These are phyloP conservation scores for Oxyria digyna DNA, from an alignment of 148 eudicot genomes.

Conservation along the genomic window DNA sequence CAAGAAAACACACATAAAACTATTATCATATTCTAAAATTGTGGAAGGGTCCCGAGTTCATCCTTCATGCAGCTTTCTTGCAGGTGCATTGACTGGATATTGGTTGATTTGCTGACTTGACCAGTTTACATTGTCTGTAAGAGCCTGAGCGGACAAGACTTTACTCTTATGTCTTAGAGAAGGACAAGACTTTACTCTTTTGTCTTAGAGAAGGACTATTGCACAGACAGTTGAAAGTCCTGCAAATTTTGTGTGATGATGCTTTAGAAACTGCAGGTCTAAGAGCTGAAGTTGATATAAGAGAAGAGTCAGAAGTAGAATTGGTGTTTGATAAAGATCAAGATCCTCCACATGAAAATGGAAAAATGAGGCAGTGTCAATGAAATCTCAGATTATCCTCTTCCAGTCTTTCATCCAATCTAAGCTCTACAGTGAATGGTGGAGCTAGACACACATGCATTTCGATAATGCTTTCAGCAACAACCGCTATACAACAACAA, in stretches of 20 bases:
- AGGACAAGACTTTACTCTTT: too few relatives aligned
- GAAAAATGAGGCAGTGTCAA: slow-evolving; percentile 46
- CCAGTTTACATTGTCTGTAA: slow-evolving; percentile 59
- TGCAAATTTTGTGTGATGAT: slow-evolving; percentile 78
- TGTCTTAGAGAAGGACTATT: slow-evolving; percentile 67
- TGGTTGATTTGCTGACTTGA: slow-evolving; percentile 90
- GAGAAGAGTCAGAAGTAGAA: slow-evolving; percentile 69
- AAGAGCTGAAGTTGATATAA: slow-evolving; percentile 67
- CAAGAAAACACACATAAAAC: too few relatives aligned
- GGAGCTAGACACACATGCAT: slow-evolving; percentile 18
- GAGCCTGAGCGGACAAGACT: slow-evolving; percentile 65
- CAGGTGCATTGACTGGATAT: slow-evolving; percentile 79
- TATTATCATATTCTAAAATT: not conserved
- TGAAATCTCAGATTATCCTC: slow-evolving; percentile 42
- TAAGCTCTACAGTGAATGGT: slow-evolving; percentile 13
- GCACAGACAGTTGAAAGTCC: slow-evolving; percentile 43
- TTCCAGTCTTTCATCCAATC: slow-evolving; percentile 19
- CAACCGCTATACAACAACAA: too few relatives aligned
- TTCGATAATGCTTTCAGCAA: too few relatives aligned
- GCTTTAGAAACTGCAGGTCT: slow-evolving; percentile 59
- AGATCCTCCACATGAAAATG: slow-evolving; percentile 22
- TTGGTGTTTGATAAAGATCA: slow-evolving; percentile 33
- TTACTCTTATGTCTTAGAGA: slow-evolving; percentile 37
- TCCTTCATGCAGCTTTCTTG: slow-evolving; percentile 5
- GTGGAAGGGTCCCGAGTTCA: not conserved